Base-by-base conservation (phyloP, 176 grass and related monocot species). In the Triticum dicoccoides region DNA sequence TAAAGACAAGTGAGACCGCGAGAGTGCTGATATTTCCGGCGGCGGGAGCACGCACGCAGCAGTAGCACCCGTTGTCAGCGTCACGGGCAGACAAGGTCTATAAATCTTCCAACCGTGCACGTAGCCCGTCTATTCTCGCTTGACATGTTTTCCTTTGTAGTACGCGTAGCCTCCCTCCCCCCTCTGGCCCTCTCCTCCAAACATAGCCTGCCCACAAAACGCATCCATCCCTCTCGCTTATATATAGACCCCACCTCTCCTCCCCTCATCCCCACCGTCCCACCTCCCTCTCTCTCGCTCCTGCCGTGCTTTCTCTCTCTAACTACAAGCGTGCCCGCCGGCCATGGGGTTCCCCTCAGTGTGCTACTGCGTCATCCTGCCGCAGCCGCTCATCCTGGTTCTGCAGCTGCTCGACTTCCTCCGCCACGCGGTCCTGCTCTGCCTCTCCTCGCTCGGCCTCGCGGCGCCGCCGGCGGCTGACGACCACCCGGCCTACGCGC, bases 321-420 rank as follows among this genome's bases (percentile, higher is more conserved):
- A 29, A 18, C 23, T 29, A 51, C 42, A 17, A 8, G 41, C 44
- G 72, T 34, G 73, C 27, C 42, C 3, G 27, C 9, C 34, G 13
- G 76, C 14, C 76, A 97, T 97, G 95, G 95, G 95, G 17, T 97
- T 97, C 80, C 93, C 95, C 61, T 91, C 84, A 65, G 78, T 97
- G 34, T 91, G 85, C 87, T 95, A 89, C 64, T 88, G 87, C 84
- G 87, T 93, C 33, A 93, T 97, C 89, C 89, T 95, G 2, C 92
- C 95, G 32, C 92, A 93, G 85, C 95, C 95, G 76, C 86, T 97
- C 25, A 61, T 97, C 45, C 89, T 91, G 2, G 78, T 93, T 33
- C 80, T 97, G 56, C 92, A 95, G 68, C 71, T 97, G 27, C 82
- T 95, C 29, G 89, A 93, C 73, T 3, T 86, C 30, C 74, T 95